Percentiles rank a stretch among this genome's conserved stretches.
Conservation (phyloP, 208 protist species). For the Entamoeba dispar region DNA sequence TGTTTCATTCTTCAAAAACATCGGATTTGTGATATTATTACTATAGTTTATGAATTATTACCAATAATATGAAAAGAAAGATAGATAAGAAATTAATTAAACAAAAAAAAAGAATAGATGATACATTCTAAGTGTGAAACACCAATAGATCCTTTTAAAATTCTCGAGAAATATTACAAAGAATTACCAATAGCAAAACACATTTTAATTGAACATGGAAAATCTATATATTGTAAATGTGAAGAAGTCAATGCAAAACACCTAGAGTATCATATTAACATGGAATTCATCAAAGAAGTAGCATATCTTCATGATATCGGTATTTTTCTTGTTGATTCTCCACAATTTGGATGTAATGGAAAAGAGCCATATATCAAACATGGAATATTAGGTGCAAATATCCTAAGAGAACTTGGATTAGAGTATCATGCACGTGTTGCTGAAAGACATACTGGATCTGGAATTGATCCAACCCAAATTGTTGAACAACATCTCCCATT, state of each 20-base stretch:
- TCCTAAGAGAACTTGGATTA: not conserved
- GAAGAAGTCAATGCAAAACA: not conserved
- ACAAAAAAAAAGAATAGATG: not conserved
- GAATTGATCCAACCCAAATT: not conserved
- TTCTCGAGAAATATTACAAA: not conserved
- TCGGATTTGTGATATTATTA: too few relatives aligned
- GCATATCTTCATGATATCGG: not conserved
- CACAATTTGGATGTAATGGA: not conserved
- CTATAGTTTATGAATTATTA: too few relatives aligned
- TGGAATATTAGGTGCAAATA: not conserved
- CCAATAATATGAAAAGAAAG: too few relatives aligned
- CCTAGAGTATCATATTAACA: not conserved
- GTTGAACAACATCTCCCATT: not conserved
- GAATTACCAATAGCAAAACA: not conserved
- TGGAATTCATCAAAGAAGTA: not conserved
- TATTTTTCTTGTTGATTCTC: not conserved
- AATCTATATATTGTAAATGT: not conserved
- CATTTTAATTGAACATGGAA: not conserved
- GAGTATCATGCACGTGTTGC: not conserved
- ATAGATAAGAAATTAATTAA: too few relatives aligned
- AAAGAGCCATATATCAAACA: not conserved
- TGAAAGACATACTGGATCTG: not conserved
- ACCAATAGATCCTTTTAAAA: not conserved
- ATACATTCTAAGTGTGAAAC: not conserved
- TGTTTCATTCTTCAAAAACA: too few relatives aligned